Percentiles rank a stretch among this genome's conserved stretches.
Evolutionary conservation across 2,329 filamentous ascomycete species (phyloP).

Genomic region (Sporothrix mexicana): DNA sequence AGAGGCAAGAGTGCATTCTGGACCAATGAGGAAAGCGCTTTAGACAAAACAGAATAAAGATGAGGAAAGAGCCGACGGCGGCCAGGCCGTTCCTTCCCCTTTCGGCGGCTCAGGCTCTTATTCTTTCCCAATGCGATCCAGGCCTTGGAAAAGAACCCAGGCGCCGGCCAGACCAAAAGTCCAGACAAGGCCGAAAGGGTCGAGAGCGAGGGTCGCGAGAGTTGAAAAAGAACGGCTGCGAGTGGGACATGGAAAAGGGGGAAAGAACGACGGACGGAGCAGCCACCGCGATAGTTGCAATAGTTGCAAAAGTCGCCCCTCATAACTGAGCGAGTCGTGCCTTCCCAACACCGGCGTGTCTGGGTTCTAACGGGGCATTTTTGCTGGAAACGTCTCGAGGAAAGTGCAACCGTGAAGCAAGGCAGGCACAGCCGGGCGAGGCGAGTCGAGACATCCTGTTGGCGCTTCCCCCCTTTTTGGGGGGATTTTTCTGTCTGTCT

Average conservation of each 20-base stretch:
- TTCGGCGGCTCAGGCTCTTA: background rate
- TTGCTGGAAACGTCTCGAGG: background rate
- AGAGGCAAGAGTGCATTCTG: background rate
- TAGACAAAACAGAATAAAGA: background rate
- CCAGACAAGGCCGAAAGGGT: background rate
- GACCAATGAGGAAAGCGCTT: conserved; percentile 10
- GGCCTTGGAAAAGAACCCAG: background rate
- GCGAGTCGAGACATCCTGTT: background rate
- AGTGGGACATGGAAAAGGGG: conserved; percentile 27
- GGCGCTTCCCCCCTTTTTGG: background rate
- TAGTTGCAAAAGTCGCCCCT: background rate
- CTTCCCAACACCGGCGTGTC: conserved; percentile 6
- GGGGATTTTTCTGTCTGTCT: conserved; percentile 2
- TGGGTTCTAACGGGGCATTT: background rate
- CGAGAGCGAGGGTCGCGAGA: conserved; percentile 5
- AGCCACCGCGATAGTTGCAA: conserved; percentile 25
- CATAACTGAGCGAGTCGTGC: conserved; percentile 15
- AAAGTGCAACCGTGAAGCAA: conserved; percentile 2
- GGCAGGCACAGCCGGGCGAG: background rate
- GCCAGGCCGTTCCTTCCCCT: conserved; percentile 22
- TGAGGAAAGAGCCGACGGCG: conserved; percentile 13
- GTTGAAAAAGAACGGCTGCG: conserved; percentile 4
- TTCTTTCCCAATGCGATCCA: conserved; percentile 17
- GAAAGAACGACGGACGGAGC: conserved; percentile 14
- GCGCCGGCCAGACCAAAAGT: background rate